These are phyloP conservation scores for Mycena sanguinolenta DNA, from an alignment of 768 basidiomycete genomes.

Conservation along the genomic window DNA sequence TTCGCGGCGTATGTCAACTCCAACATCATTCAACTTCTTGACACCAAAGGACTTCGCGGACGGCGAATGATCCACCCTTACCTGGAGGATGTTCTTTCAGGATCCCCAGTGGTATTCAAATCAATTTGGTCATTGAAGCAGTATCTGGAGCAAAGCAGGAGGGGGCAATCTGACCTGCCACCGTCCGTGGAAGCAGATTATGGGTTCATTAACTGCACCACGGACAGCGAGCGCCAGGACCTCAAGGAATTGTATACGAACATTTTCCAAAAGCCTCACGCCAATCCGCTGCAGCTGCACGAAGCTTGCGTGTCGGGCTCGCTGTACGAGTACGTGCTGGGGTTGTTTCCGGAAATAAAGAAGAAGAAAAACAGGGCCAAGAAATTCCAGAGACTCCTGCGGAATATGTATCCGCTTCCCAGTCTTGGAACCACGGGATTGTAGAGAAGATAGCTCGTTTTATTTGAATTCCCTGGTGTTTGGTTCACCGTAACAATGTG, in stretches of 20 bases:
- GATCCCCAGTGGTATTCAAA: conserved; percentile 31
- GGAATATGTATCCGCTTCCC: conserved; percentile 46
- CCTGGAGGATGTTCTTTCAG: conserved; percentile 44
- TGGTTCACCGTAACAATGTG: too few relatives aligned
- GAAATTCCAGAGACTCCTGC: conserved; percentile 46
- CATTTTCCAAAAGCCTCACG: conserved; percentile 44
- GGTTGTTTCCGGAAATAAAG: conserved; percentile 38
- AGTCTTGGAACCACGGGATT: too few relatives aligned
- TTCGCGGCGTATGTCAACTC: conserved; percentile 43
- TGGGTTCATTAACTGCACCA: conserved; percentile 52
- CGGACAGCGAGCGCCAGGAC: conserved; percentile 39
- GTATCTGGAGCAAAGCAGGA: conserved; percentile 35
- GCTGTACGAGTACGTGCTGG: conserved; percentile 44
- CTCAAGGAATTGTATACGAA: conserved; percentile 49
- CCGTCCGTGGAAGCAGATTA: conserved; percentile 46
- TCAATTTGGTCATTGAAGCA: conserved; percentile 57
- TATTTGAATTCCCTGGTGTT: too few relatives aligned
- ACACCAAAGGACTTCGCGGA: conserved; percentile 35
- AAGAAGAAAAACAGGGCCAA: conserved; percentile 38
- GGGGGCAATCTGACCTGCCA: conserved; percentile 4
- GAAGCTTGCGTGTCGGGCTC: conserved; percentile 49
- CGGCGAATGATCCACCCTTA: conserved; percentile 24
- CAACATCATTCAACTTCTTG: conserved; percentile 44
- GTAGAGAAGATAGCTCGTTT: too few relatives aligned
- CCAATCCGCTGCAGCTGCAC: conserved; percentile 51